A percentile compares a stretch with the other conserved stretches of the same genome.
These are phyloP conservation scores for Diospyros kaki DNA, from an alignment of 148 eudicot genomes.

Conservation along the genomic window DNA sequence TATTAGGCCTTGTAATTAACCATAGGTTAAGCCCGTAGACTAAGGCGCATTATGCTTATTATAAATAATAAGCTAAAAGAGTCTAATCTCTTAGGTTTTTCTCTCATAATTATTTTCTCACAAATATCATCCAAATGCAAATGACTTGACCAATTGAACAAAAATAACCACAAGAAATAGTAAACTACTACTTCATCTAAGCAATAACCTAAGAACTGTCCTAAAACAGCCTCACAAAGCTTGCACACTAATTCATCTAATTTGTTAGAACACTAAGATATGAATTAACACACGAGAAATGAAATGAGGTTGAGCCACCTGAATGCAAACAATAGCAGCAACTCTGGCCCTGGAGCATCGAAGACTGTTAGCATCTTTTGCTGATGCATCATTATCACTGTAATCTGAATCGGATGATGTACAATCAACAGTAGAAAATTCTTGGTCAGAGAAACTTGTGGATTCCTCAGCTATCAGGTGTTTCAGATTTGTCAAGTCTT, in stretches of 20 bases:
- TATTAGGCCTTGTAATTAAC: neutral
- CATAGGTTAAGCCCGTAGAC: neutral
- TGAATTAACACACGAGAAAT: constrained; percentile 3
- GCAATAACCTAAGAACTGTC: neutral
- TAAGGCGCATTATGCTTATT: no score
- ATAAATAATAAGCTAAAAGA: no score
- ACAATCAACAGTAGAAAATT: constrained; percentile 33
- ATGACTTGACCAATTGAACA: neutral
- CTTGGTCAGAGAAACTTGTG: constrained; percentile 37
- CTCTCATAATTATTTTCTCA: neutral
- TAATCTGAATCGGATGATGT: constrained; percentile 89
- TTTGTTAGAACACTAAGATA: neutral
- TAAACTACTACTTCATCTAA: neutral
- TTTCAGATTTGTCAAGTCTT: constrained; percentile 28
- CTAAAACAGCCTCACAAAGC: neutral
- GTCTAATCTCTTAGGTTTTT: no score
- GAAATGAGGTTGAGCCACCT: constrained; percentile 39
- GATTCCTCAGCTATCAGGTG: constrained; percentile 30
- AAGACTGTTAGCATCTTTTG: constrained; percentile 32
- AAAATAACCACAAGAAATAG: neutral
- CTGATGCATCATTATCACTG: constrained; percentile 71
- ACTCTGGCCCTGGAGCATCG: constrained; percentile 67
- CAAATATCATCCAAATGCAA: neutral
- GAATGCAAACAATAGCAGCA: constrained; percentile 85
- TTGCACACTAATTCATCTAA: neutral